Evolutionary conservation across 2,329 filamentous ascomycete species (phyloP).

Genomic region (Fusarium sublunatum): DNA sequence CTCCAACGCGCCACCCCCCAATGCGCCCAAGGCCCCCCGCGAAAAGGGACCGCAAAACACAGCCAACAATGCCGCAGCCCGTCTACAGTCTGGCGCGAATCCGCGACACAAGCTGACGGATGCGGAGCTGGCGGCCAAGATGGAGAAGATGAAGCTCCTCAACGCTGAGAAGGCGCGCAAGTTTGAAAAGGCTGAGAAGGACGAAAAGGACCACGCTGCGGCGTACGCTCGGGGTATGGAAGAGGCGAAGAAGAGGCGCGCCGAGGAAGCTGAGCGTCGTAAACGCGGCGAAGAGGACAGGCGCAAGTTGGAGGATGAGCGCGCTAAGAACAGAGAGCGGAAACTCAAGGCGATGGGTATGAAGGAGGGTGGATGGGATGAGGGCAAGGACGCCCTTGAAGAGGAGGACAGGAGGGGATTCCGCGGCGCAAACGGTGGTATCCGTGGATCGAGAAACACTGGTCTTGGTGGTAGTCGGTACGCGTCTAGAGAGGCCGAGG

Average conservation of each 20-base stretch:
- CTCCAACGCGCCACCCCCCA: slow-evolving; percentile 47
- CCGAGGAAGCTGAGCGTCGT: slow-evolving; percentile 64
- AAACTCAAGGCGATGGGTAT: slow-evolving; percentile 69
- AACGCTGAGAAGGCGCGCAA: slow-evolving; percentile 68
- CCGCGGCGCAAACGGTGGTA: slow-evolving; percentile 56
- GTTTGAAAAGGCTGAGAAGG: slow-evolving; percentile 68
- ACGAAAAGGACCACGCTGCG: slow-evolving; percentile 65
- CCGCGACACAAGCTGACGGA: slow-evolving; percentile 71
- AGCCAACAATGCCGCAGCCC: slow-evolving; percentile 54
- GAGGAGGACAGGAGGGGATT: slow-evolving; percentile 57
- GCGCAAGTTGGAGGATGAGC: slow-evolving; percentile 67
- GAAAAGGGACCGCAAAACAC: slow-evolving; percentile 48
- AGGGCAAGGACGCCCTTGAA: slow-evolving; percentile 62
- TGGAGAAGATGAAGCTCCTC: slow-evolving; percentile 70
- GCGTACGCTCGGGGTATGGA: slow-evolving; percentile 67
- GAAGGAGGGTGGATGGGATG: slow-evolving; percentile 68
- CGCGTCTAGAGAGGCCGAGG: slow-evolving; percentile 49
- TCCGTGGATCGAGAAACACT: slow-evolving; percentile 53
- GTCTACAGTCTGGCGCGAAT: slow-evolving; percentile 66
- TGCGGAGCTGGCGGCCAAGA: slow-evolving; percentile 66
- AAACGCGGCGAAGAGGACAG: slow-evolving; percentile 64
- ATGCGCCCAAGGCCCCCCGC: slow-evolving; percentile 48
- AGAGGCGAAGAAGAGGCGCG: slow-evolving; percentile 63
- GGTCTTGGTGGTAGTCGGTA: slow-evolving; percentile 59
- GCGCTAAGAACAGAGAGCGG: slow-evolving; percentile 68